A percentile compares a stretch with the other conserved stretches of the same genome.
Evolutionary conservation across 495 filamentous ascomycete genomes (phyloP).

Genomic region (Chaetomium cochliodes): DNA sequence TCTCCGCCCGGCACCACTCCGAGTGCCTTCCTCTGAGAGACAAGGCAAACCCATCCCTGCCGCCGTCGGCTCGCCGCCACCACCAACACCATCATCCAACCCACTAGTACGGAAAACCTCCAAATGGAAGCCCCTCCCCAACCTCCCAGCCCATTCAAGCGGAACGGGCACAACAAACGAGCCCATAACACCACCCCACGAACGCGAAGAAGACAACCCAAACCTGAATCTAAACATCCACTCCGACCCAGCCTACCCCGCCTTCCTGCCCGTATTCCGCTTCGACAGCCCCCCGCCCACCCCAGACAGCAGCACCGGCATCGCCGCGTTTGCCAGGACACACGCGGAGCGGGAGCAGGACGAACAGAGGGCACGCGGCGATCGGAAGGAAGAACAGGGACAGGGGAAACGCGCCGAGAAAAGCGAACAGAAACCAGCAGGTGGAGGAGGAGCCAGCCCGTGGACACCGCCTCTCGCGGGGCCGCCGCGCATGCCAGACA

Average conservation of each 20-base stretch:
- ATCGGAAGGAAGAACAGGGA: background rate
- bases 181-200: background rate
- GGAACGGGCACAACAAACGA: background rate
- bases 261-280: background rate
- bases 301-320: conserved; percentile 23
- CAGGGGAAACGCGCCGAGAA: too few species aligned
- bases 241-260: background rate
- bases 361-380: background rate
- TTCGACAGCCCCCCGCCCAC: conserved; percentile 22
- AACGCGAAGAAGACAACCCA: background rate
- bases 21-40: conserved; percentile 23
- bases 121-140: conserved; percentile 31
- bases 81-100: background rate
- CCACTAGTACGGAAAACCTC: conserved; percentile 23
- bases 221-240: too few species aligned
- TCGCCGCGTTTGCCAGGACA: background rate
- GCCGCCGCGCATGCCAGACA: too few species aligned
- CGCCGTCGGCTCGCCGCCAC: background rate
- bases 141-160: conserved; percentile 16
- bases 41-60: background rate
- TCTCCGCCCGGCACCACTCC: conserved; percentile 27
- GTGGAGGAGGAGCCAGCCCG: too few species aligned
- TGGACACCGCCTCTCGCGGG: too few species aligned
- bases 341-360: background rate
- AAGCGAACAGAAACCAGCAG: background rate